phyloP scores from a whole-genome alignment of 2,329 filamentous ascomycete species.

The Alternaria gansuensis region DNA sequence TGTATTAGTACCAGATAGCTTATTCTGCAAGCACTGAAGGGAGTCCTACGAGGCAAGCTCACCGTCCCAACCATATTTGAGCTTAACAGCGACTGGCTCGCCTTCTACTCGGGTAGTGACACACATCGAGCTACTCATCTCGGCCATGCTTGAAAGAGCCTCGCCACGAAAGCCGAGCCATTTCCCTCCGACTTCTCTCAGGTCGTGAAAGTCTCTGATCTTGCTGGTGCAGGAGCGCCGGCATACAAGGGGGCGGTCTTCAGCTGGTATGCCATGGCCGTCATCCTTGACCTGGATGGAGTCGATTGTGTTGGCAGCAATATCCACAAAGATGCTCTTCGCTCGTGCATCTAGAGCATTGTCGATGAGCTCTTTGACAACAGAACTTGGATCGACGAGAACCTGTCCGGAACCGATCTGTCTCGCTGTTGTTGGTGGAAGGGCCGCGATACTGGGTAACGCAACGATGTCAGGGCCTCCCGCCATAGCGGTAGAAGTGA shows the following conservation, averaged over 20 bases:
- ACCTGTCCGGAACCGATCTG: conserved; percentile 69
- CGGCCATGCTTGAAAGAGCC: conserved; percentile 72
- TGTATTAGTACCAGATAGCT: conserved; percentile 12
- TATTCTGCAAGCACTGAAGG: neutral
- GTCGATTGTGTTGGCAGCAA: conserved; percentile 73
- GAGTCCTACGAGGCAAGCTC: conserved; percentile 54
- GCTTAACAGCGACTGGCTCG: conserved; percentile 65
- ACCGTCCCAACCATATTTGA: conserved; percentile 63
- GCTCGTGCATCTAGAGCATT: conserved; percentile 78
- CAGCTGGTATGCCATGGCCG: conserved; percentile 72
- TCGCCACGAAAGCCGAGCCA: conserved; percentile 81
- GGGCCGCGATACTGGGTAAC: conserved; percentile 50
- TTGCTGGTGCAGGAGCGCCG: conserved; percentile 78
- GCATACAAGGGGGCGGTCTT: conserved; percentile 71
- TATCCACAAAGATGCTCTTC: conserved; percentile 69
- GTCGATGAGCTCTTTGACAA: conserved; percentile 80
- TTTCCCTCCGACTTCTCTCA: conserved; percentile 64
- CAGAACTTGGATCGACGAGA: conserved; percentile 66
- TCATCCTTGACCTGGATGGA: conserved; percentile 72
- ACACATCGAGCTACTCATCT: conserved; percentile 64
- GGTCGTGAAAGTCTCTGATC: conserved; percentile 69
- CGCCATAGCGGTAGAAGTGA: conserved; percentile 22
- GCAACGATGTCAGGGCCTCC: conserved; percentile 10
- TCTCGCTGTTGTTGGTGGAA: conserved; percentile 57
- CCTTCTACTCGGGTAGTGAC: conserved; percentile 71